A percentile compares a stretch with the other conserved stretches of the same genome.
These are phyloP conservation scores for Austroboletus festivus DNA, from an alignment of 768 basidiomycete species.

Conservation along the genomic window DNA sequence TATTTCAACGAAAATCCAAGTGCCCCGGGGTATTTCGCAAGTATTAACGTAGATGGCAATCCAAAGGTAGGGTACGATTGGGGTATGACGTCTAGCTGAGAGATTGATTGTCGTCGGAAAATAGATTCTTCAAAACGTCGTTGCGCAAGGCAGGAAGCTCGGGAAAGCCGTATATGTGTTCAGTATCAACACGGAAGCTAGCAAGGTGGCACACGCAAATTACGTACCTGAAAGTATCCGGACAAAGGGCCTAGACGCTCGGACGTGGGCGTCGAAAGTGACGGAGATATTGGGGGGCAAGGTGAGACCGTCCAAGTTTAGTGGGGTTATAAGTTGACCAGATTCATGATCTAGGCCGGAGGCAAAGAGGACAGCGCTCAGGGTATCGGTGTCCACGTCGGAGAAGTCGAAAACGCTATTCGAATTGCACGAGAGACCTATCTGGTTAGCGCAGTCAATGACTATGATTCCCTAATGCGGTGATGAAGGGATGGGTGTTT, in stretches of 20 bases:
- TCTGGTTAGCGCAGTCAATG: conserved; percentile 13
- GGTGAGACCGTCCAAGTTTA: conserved; percentile 42
- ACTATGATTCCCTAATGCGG: conserved; percentile 10
- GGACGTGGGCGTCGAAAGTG: conserved; percentile 82
- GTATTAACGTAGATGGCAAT: conserved; percentile 78
- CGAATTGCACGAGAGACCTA: conserved; percentile 48
- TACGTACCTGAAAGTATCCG: conserved; percentile 64
- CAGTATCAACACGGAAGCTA: conserved; percentile 63
- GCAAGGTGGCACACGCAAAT: conserved; percentile 87
- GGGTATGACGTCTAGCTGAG: background rate
- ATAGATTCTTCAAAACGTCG: conserved; percentile 73
- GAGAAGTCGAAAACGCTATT: conserved; percentile 66
- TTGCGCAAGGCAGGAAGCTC: conserved; percentile 75
- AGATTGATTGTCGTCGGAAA: background rate
- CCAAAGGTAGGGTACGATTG: conserved; percentile 58
- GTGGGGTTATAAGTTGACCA: conserved; percentile 5
- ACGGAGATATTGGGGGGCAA: conserved; percentile 85
- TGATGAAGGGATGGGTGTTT: background rate
- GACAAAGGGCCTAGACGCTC: conserved; percentile 71
- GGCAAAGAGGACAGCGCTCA: conserved; percentile 93
- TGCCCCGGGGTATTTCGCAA: conserved; percentile 64
- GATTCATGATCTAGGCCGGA: conserved; percentile 60
- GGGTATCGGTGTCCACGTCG: conserved; percentile 73
- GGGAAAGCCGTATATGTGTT: conserved; percentile 87
- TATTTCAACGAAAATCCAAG: conserved; percentile 79